Percentiles rank a stretch among this genome's conserved stretches.
These are phyloP conservation scores for Penicillium psychrofluorescens DNA, from an alignment of 495 filamentous ascomycete species.

Conservation along the genomic window DNA sequence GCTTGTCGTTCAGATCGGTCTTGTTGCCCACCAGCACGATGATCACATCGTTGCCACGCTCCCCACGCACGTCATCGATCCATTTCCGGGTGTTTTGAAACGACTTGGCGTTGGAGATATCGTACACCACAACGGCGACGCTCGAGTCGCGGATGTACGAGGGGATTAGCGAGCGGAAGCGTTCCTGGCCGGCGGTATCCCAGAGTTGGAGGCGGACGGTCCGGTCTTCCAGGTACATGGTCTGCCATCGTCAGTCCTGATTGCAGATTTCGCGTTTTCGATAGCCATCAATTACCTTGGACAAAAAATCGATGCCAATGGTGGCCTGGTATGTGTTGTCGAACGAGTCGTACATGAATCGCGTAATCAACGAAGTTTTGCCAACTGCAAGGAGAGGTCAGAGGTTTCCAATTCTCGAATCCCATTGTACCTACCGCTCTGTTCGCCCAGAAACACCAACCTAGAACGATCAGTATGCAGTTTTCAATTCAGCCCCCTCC, in stretches of 20 bases:
- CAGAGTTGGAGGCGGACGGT: conserved; percentile 96
- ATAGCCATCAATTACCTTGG: conserved; percentile 54
- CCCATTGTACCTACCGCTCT: conserved; percentile 65
- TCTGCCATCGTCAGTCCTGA: conserved; percentile 42
- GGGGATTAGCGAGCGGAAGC: conserved; percentile 92
- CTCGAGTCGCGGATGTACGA: conserved; percentile 97
- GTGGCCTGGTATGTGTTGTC: conserved; percentile 99
- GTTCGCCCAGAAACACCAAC: conserved; percentile 93
- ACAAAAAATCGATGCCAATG: conserved; percentile 98
- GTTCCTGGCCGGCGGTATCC: conserved; percentile 97
- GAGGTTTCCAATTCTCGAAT: conserved; percentile 13
- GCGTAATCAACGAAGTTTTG: conserved; percentile 96
- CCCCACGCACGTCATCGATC: conserved; percentile 96
- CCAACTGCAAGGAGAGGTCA: conserved; percentile 57
- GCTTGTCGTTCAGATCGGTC: conserved; percentile 95
- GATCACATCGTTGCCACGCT: conserved; percentile 96
- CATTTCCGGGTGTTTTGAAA: conserved; percentile 98
- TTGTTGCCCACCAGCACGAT: conserved; percentile 99
- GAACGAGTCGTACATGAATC: conserved; percentile 99
- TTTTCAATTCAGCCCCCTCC: no score
- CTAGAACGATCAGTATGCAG: conserved; percentile 31
- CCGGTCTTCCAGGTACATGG: conserved; percentile 98
- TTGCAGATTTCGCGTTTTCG: not conserved
- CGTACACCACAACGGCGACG: conserved; percentile 97
- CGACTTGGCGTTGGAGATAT: conserved; percentile 93